A percentile compares a stretch with the other conserved stretches of the same genome.
Conservation (phyloP, 1,284 basidiomycete species). For the Ganoderma multipileum region DNA sequence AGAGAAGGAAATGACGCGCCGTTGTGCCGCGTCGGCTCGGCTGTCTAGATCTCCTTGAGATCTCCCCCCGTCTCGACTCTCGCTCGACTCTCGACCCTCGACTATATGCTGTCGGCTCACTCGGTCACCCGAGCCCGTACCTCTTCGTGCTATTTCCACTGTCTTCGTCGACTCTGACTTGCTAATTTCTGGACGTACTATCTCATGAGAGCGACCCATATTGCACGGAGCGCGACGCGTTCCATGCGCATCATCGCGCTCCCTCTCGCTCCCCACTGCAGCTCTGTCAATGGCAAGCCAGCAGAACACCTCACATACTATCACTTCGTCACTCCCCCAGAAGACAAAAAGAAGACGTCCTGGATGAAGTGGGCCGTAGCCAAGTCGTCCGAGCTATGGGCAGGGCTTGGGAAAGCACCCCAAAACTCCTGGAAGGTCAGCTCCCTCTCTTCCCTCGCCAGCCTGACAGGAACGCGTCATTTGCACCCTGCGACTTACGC, state of each 20-base stretch:
- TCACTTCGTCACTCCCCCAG: slow-evolving; percentile 49
- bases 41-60: background rate
- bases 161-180: background rate
- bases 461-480: background rate
- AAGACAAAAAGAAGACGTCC: slow-evolving; percentile 28
- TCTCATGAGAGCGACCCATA: slow-evolving; percentile 16
- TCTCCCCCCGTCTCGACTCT: background rate
- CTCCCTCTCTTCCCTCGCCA: background rate
- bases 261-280: slow-evolving; percentile 41
- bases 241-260: slow-evolving; percentile 56
- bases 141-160: background rate
- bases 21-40: slow-evolving; percentile 21
- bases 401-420: slow-evolving; percentile 66
- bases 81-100: background rate
- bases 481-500: background rate
- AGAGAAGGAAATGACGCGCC: slow-evolving; percentile 20
- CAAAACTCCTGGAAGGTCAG: slow-evolving; percentile 74
- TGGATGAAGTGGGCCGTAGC: slow-evolving; percentile 50
- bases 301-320: slow-evolving; percentile 50
- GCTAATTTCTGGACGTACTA: background rate
- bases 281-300: slow-evolving; percentile 22
- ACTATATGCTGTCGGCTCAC: background rate
- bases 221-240: slow-evolving; percentile 35
- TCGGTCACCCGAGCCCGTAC: background rate
- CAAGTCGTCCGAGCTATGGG: slow-evolving; percentile 66